These are phyloP conservation scores for Amoebophrya sp. DNA, from an alignment of 169 alveolate species.

Conservation along the genomic window DNA sequence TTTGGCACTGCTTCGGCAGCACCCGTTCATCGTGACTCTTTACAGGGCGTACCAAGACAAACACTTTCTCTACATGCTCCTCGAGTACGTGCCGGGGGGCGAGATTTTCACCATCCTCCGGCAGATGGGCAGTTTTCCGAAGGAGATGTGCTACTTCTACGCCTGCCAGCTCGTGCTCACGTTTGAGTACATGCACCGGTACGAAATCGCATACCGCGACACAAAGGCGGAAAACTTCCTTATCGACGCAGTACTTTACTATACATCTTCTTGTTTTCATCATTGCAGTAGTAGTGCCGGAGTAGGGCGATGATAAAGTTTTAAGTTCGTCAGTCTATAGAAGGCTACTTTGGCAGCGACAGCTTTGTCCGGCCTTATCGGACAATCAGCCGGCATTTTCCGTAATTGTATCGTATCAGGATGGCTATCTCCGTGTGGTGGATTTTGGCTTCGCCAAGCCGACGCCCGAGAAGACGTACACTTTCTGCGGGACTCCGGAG, in stretches of 20 bases:
- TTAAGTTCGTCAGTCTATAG: too few species aligned
- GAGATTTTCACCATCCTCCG: conserved; percentile 78
- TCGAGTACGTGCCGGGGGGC: conserved; percentile 87
- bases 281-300: too few species aligned
- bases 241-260: conserved; percentile 47
- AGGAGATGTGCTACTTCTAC: conserved; percentile 80
- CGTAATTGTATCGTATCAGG: too few species aligned
- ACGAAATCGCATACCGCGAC: conserved; percentile 72
- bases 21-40: conserved; percentile 11
- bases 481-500: conserved; percentile 95
- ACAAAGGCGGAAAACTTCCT: conserved; percentile 81
- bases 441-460: conserved; percentile 95
- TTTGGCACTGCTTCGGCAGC: not conserved
- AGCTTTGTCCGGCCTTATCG: too few species aligned
- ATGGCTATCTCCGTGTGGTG: conserved; percentile 82
- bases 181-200: conserved; percentile 76
- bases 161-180: conserved; percentile 82
- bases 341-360: too few species aligned
- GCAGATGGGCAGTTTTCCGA: conserved; percentile 70
- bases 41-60: conserved; percentile 44
- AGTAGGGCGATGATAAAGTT: too few species aligned
- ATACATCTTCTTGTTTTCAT: too few species aligned
- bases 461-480: conserved; percentile 76
- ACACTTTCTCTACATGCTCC: conserved; percentile 69
- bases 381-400: too few species aligned